A percentile compares a stretch with the other conserved stretches of the same genome.
These are phyloP conservation scores for Didymella arachidicola DNA, from an alignment of 2,329 filamentous ascomycete species.

Conservation along the genomic window DNA sequence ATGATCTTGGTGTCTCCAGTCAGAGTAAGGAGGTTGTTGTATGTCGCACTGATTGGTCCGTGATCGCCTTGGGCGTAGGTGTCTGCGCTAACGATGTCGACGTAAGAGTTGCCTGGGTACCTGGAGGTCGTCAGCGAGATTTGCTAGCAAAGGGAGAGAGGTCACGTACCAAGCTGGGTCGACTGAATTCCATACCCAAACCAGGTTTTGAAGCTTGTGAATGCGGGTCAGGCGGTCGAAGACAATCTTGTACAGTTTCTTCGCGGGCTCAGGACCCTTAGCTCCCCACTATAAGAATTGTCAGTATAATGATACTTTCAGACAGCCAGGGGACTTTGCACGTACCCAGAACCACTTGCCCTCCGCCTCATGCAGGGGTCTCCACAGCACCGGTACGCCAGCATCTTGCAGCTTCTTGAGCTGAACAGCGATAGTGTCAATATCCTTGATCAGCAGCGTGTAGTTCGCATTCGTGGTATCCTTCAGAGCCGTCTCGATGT, in stretches of 20 bases:
- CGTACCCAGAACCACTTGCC: slow-evolving; percentile 58
- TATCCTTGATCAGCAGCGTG: slow-evolving; percentile 57
- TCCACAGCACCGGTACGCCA: slow-evolving; percentile 57
- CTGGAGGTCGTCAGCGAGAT: too few relatives aligned
- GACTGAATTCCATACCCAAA: slow-evolving; percentile 62
- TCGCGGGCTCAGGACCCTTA: slow-evolving; percentile 56
- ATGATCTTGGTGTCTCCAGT: slow-evolving; percentile 59
- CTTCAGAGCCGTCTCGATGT: slow-evolving; percentile 54
- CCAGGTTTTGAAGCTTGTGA: slow-evolving; percentile 57
- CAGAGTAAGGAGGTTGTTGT: slow-evolving; percentile 55
- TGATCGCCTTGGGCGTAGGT: slow-evolving; percentile 56
- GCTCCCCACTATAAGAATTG: slow-evolving; percentile 54
- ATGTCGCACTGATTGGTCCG: slow-evolving; percentile 56
- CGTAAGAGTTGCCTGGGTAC: slow-evolving; percentile 57
- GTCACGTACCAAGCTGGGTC: slow-evolving; percentile 48
- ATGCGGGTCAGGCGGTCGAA: slow-evolving; percentile 56
- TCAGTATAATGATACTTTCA: neutral
- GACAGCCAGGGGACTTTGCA: neutral
- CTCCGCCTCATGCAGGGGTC: slow-evolving; percentile 61
- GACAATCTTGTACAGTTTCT: slow-evolving; percentile 55
- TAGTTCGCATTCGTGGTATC: slow-evolving; percentile 58
- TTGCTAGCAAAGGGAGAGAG: too few relatives aligned
- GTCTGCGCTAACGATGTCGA: slow-evolving; percentile 59
- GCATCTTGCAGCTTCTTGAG: slow-evolving; percentile 56
- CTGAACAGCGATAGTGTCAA: slow-evolving; percentile 59